Conservation (phyloP, 768 basidiomycete species). For the Pleurotus cornucopiae region DNA sequence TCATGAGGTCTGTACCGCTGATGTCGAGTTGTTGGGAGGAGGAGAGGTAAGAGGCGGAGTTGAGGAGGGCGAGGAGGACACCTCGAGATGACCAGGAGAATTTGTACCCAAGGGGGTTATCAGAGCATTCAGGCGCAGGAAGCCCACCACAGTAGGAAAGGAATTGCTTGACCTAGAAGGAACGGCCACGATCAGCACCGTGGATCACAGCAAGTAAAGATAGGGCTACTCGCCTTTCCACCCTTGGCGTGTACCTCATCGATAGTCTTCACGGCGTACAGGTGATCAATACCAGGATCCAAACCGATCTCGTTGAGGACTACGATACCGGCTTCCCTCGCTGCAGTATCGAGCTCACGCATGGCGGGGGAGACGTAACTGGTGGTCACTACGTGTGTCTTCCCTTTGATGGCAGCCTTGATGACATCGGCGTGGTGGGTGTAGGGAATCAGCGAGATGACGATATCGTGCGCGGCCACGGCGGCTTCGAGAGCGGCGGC, state of each 20-base stretch:
- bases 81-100: constrained; percentile 99
- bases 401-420: constrained; percentile 83
- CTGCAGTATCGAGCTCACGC: constrained; percentile 77
- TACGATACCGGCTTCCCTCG: constrained; percentile 83
- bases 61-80: constrained; percentile 91
- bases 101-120: constrained; percentile 98
- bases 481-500: constrained; percentile 70
- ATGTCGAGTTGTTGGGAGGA: constrained; percentile 63
- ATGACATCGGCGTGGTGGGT: constrained; percentile 87
- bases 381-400: constrained; percentile 94
- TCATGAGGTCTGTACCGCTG: constrained; percentile 83
- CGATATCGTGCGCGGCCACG: constrained; percentile 84
- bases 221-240: constrained; percentile 63
- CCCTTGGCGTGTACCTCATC: constrained; percentile 91
- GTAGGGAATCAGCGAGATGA: constrained; percentile 97
- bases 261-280: constrained; percentile 93
- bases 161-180: constrained; percentile 76
- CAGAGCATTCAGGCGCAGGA: constrained; percentile 84
- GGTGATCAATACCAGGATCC: constrained; percentile 92
- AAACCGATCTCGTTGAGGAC: constrained; percentile 98
- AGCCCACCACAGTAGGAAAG: constrained; percentile 95
- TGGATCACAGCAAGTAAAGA: not conserved
- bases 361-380: constrained; percentile 92
- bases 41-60: constrained; percentile 78
- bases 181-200: not conserved